Base-by-base conservation (phyloP, 495 filamentous ascomycete species). In the Hypoxylon rickii region DNA sequence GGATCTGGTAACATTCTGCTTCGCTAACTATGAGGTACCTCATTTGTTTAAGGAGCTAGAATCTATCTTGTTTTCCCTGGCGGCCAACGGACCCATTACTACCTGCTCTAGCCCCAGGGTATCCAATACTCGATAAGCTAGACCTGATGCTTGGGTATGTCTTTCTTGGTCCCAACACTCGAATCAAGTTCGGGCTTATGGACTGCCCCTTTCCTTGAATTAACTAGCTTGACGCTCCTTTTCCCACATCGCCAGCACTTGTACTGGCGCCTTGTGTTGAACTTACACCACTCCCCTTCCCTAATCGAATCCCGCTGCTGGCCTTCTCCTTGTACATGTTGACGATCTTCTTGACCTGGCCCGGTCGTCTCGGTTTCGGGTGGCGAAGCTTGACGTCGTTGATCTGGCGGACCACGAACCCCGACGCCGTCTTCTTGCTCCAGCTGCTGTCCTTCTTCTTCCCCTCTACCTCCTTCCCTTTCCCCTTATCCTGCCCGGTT, bases 1-100 rank as follows among this genome's bases (percentile, higher is more conserved):
- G n/a, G n/a, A n/a, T n/a, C n/a, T n/a, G n/a, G n/a, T n/a, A n/a
- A n/a, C n/a, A n/a, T n/a, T n/a, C n/a, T n/a, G n/a, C n/a, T n/a
- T n/a, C 55, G 52, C 53, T 44, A 38, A 29, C 43, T 41, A 19
- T 55, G 19, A 33, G 63, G 32, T 67, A 60, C 24, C 58, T 50
- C 49, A 67, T 70, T 48, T 75, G 62, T 50, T 61, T 70, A 21
- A 59, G 58, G 61, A 4, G 73, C 59, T 36, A 73, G 66, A 44
- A 66, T 13, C 43, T 51, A 15, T 53, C 7, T 8, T n/a, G 29
- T 41, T 26, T 32, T 38, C 61, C 38, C 29, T 33, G 7, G 38
- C 43, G 16, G 64, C 36, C 16, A 45, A 50, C 39, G 49, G 16
- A 15, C 26, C 51, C 21, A 4, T 29, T 29, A 29, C 4, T 29